A percentile compares a stretch with the other conserved stretches of the same genome.
Conservation (phyloP, 2,329 filamentous ascomycete species). For the Ustulina deusta region DNA sequence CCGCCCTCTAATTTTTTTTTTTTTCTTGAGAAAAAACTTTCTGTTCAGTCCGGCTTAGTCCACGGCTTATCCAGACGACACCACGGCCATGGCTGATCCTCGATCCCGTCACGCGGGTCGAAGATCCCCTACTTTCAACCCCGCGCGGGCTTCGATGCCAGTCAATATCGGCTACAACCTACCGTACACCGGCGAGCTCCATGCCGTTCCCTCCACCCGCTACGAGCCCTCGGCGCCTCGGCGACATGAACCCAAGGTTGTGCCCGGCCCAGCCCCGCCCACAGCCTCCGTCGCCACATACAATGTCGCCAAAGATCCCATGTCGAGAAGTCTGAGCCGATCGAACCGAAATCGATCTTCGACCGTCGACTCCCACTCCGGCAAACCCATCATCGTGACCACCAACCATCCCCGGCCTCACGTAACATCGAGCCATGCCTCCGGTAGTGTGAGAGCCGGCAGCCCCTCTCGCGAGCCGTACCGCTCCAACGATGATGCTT, state of each 20-base stretch:
- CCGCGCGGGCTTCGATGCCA: slow-evolving; percentile 67
- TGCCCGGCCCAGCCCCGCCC: slow-evolving; percentile 45
- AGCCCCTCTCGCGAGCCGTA: slow-evolving; percentile 67
- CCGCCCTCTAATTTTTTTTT: background rate
- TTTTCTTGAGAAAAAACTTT: background rate
- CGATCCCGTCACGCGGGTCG: slow-evolving; percentile 60
- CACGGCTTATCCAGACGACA: slow-evolving; percentile 18
- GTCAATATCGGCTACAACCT: slow-evolving; percentile 63
- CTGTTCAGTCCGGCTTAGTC: background rate
- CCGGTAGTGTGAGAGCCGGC: slow-evolving; percentile 51
- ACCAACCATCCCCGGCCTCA: slow-evolving; percentile 61
- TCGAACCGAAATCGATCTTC: slow-evolving; percentile 61
- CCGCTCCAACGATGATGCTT: slow-evolving; percentile 64
- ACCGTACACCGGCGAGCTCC: slow-evolving; percentile 65
- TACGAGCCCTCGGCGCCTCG: slow-evolving; percentile 51
- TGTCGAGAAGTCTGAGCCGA: slow-evolving; percentile 59
- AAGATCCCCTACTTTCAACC: slow-evolving; percentile 61
- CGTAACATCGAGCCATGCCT: slow-evolving; percentile 55
- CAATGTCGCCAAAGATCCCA: slow-evolving; percentile 65
- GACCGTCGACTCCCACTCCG: slow-evolving; percentile 62
- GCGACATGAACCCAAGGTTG: slow-evolving; percentile 52
- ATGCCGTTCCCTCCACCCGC: slow-evolving; percentile 62
- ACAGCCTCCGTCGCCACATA: slow-evolving; percentile 67
- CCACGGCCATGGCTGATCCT: slow-evolving; percentile 59
- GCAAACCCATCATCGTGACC: slow-evolving; percentile 69